A percentile compares a stretch with the other conserved stretches of the same genome.
phyloP scores from a whole-genome alignment of 768 basidiomycete species.

The Trametes cinnabarina region DNA sequence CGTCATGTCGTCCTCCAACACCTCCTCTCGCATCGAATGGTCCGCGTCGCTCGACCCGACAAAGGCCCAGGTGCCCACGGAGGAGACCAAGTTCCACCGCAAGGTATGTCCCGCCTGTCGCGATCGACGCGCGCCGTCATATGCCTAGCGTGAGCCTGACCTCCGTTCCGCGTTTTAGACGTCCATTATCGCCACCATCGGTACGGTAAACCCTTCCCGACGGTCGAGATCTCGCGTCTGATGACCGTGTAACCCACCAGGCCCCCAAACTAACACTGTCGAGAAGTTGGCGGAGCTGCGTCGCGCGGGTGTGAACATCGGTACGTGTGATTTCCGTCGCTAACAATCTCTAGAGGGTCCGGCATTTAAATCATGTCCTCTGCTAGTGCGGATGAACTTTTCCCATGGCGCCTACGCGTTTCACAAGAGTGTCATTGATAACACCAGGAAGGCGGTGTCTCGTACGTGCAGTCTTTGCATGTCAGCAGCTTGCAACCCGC shows the following conservation, averaged over 20 bases:
- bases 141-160: not conserved
- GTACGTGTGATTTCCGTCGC: conserved; percentile 46
- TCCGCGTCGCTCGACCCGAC: conserved; percentile 76
- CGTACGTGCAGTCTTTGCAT: conserved; percentile 42
- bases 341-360: not conserved
- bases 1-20: conserved; percentile 25
- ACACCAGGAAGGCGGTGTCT: conserved; percentile 83
- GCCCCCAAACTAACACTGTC: conserved; percentile 90
- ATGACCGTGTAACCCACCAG: conserved; percentile 39
- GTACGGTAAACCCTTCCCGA: conserved; percentile 41
- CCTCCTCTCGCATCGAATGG: conserved; percentile 91
- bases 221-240: conserved; percentile 5
- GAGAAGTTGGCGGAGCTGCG: conserved; percentile 85
- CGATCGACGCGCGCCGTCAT: conserved; percentile 23
- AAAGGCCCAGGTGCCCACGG: conserved; percentile 65
- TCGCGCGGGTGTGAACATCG: conserved; percentile 95
- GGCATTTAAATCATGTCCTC: not conserved
- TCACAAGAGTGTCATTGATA: conserved; percentile 99
- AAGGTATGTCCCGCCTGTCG: conserved; percentile 54
- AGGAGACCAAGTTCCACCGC: conserved; percentile 82
- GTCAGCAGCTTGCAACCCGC: not conserved
- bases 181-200: conserved; percentile 97
- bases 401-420: conserved; percentile 99
- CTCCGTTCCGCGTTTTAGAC: conserved; percentile 53
- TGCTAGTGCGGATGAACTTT: conserved; percentile 98